These are phyloP conservation scores for Helotiales sp. DNA, from an alignment of 2,329 filamentous ascomycete species.

Conservation along the genomic window DNA sequence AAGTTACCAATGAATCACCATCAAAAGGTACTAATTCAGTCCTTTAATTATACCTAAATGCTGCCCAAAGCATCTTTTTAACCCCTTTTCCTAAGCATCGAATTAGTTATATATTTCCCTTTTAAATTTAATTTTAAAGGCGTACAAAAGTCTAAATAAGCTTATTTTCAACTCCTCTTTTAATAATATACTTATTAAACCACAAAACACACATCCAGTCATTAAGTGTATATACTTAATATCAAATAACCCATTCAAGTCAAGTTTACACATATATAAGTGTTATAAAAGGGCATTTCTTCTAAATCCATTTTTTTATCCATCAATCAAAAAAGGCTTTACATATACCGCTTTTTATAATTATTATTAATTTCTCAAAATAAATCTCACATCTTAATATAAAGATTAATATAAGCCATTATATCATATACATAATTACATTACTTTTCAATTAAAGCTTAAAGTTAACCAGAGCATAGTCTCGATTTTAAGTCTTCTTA, in stretches of 20 bases:
- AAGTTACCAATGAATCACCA: not conserved
- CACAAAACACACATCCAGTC: constrained; percentile 10
- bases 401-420: no score
- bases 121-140: no score
- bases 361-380: no score
- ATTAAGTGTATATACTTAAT: constrained; percentile 9
- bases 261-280: not conserved
- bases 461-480: no score
- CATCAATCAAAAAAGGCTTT: constrained; percentile 4
- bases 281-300: constrained; percentile 3
- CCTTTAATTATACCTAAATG: no score
- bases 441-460: no score
- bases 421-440: no score
- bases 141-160: no score
- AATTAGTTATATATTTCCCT: not conserved
- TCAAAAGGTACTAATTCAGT: not conserved
- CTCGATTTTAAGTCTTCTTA: no score
- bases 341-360: no score
- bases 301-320: constrained; percentile 10
- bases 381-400: no score
- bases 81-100: not conserved
- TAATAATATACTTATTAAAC: constrained; percentile 14
- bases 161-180: constrained; percentile 6
- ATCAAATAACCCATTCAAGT: constrained; percentile 10
- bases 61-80: no score